A percentile compares a stretch with the other conserved stretches of the same genome.
Conservation (phyloP, 352 stramenopile genomes). For the Globisporangium radiosum region DNA sequence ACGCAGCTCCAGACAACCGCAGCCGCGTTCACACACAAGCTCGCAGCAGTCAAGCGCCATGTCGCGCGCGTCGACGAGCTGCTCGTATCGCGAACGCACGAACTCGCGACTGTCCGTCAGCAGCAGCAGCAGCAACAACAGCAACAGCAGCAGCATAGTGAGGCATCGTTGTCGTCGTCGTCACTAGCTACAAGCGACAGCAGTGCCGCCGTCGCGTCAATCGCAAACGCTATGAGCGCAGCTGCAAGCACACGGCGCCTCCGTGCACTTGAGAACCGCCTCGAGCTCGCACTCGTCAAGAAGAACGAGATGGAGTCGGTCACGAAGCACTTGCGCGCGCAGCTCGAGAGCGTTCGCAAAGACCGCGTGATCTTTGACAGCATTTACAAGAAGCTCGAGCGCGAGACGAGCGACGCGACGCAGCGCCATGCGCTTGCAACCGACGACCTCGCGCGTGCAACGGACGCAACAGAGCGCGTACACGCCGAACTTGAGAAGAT, state of each 20-base stretch:
- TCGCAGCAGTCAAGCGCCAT: conserved; percentile 32
- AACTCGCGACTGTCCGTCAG: conserved; percentile 36
- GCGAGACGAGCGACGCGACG: conserved; percentile 50
- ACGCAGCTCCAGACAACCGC: conserved; percentile 47
- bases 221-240: conserved; percentile 21
- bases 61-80: conserved; percentile 42
- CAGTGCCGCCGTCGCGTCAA: conserved; percentile 1
- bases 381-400: conserved; percentile 85
- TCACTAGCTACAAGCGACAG: conserved; percentile 5
- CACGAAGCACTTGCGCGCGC: conserved; percentile 66
- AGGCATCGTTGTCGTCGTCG: conserved; percentile 4
- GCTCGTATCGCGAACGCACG: conserved; percentile 34
- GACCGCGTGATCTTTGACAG: conserved; percentile 75
- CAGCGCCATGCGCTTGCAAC: conserved; percentile 37
- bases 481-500: conserved; percentile 39
- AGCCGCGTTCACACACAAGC: conserved; percentile 41
- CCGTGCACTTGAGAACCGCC: conserved; percentile 58
- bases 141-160: background rate
- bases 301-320: conserved; percentile 79
- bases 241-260: conserved; percentile 40
- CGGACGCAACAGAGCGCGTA: conserved; percentile 38
- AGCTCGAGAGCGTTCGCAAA: conserved; percentile 62
- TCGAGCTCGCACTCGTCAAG: conserved; percentile 71
- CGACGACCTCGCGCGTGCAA: conserved; percentile 35
- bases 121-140: conserved; percentile 17